These are phyloP conservation scores for Scenedesmus sp. DNA, from an alignment of 163 green algal genomes.

Conservation along the genomic window DNA sequence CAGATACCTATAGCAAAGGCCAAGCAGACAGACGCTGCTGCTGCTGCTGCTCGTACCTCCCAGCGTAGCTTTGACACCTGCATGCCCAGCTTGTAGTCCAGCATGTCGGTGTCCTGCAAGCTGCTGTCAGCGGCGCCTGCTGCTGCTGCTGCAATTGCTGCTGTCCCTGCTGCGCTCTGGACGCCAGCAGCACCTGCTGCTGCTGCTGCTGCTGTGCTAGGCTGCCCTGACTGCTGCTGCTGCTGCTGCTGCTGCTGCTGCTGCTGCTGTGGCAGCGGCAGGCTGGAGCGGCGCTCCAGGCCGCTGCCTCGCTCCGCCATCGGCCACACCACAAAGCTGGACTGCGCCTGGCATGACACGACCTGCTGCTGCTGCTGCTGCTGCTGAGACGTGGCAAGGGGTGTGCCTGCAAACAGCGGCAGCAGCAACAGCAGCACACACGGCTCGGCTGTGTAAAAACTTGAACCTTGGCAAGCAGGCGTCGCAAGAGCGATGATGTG, in stretches of 20 bases:
- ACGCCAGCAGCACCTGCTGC: too few relatives aligned
- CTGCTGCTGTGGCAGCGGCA: constrained; percentile 17
- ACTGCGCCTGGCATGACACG: constrained; percentile 27
- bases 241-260: too few relatives aligned
- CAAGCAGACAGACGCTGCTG: not conserved
- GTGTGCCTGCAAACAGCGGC: not conserved
- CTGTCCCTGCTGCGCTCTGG: not conserved
- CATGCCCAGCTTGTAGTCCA: constrained; percentile 50
- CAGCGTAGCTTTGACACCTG: constrained; percentile 3
- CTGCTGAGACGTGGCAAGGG: not conserved
- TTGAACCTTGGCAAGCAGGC: too few relatives aligned
- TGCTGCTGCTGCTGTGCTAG: not conserved
- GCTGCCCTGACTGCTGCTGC: not conserved
- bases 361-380: constrained; percentile 20
- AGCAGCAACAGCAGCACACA: not conserved
- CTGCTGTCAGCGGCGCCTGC: not conserved
- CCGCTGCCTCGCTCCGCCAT: constrained; percentile 35
- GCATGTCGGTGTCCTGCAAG: constrained; percentile 18
- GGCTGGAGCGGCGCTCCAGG: constrained; percentile 21
- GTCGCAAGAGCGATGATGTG: too few relatives aligned
- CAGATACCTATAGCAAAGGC: too few relatives aligned
- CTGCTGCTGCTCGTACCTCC: constrained; percentile 43
- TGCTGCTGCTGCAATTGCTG: not conserved
- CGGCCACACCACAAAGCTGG: constrained; percentile 49
- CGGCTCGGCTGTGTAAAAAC: too few relatives aligned